Percentiles rank a stretch among this genome's conserved stretches.
Evolutionary conservation across 345 rosid species (phyloP).

Genomic region (Stellera chamaejasme): DNA sequence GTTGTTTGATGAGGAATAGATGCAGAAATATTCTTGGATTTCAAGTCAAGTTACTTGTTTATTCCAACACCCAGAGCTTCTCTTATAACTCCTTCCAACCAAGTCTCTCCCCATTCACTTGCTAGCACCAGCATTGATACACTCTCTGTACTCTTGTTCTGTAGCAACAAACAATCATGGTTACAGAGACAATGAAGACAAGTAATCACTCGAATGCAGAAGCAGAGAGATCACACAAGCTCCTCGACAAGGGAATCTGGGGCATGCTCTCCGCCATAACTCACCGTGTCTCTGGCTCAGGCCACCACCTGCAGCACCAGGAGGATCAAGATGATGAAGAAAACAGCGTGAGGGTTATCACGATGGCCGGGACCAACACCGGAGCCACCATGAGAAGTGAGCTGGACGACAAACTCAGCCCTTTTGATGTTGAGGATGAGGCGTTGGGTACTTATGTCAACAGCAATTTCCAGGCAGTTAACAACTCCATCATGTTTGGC

Average conservation of each 20-base stretch:
- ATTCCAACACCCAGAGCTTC: conserved; percentile 11
- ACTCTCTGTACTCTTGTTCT: not conserved
- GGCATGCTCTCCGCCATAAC: conserved; percentile 50
- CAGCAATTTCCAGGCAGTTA: conserved; percentile 86
- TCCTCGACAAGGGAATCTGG: conserved; percentile 25
- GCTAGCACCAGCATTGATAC: not conserved
- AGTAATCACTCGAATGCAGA: conserved; percentile 12
- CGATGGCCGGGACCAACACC: conserved; percentile 67
- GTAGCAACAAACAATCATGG: conserved; percentile 18
- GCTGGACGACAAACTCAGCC: conserved; percentile 32
- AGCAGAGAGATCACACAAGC: conserved; percentile 16
- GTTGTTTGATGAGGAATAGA: conserved; percentile 2
- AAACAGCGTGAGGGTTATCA: conserved; percentile 41
- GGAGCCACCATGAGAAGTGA: conserved; percentile 77
- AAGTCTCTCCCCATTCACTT: conserved; percentile 4
- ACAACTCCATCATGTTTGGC: conserved; percentile 78
- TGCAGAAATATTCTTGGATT: conserved; percentile 23
- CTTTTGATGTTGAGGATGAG: conserved; percentile 26
- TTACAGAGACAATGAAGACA: conserved; percentile 24
- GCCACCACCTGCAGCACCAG: conserved; percentile 12
- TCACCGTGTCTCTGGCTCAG: conserved; percentile 26
- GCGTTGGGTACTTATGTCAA: conserved; percentile 54
- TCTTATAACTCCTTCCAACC: not conserved
- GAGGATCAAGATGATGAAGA: conserved; percentile 26
- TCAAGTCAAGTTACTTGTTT: conserved; percentile 33